phyloP scores from a whole-genome alignment of 345 rosid species.

The Nephelium lappaceum region DNA sequence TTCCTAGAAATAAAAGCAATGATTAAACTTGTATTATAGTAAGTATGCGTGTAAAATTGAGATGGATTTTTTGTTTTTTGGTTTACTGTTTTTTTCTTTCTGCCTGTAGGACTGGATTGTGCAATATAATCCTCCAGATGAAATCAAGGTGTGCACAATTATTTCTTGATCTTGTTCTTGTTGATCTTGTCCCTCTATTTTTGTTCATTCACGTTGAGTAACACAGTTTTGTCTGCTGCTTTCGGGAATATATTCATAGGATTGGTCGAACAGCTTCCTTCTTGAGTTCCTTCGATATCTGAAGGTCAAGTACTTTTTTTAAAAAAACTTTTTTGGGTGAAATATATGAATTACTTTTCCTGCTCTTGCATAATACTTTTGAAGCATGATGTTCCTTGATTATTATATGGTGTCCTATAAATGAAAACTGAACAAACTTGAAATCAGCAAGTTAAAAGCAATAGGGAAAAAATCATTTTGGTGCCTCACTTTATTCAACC shows the following conservation, averaged over 20 bases:
- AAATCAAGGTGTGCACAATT: conserved; percentile 65
- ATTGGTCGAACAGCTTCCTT: conserved; percentile 99
- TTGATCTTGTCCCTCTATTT: neutral
- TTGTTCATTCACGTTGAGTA: conserved; percentile 11
- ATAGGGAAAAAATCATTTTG: too few relatives aligned
- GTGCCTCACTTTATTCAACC: too few relatives aligned
- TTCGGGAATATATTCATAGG: conserved; percentile 96
- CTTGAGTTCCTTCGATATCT: conserved; percentile 85
- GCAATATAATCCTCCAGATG: conserved; percentile 99
- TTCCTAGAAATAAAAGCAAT: neutral
- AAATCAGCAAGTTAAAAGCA: neutral
- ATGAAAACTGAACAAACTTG: neutral
- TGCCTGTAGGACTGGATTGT: conserved; percentile 89
- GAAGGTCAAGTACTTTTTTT: conserved; percentile 51
- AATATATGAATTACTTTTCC: neutral
- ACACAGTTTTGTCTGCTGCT: conserved; percentile 14
- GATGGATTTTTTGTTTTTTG: neutral
- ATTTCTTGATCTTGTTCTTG: conserved; percentile 1
- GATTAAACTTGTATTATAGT: neutral
- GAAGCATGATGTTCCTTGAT: neutral
- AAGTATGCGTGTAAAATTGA: neutral
- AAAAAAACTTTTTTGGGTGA: neutral
- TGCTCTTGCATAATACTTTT: neutral
- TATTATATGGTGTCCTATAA: neutral
- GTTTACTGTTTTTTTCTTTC: neutral